phyloP scores from a whole-genome alignment of 768 basidiomycete species.

The Naganishia friedmannii region DNA sequence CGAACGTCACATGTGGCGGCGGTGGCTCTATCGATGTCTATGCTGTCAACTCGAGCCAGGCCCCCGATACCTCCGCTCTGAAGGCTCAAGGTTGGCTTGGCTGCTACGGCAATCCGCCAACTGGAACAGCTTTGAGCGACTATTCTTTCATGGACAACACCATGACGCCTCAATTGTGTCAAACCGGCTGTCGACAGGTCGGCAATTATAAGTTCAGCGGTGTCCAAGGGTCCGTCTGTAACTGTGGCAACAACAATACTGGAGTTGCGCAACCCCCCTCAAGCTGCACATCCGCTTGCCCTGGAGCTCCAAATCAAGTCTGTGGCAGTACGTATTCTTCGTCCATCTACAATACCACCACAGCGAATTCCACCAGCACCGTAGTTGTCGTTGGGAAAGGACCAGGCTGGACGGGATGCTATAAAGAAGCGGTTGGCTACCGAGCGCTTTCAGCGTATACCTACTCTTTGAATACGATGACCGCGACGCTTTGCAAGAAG shows the following conservation, averaged over 20 bases:
- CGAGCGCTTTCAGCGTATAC: conserved; percentile 2
- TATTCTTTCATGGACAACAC: background rate
- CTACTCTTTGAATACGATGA: background rate
- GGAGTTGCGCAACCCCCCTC: background rate
- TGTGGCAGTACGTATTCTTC: conserved; percentile 35
- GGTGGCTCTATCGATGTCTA: conserved; percentile 31
- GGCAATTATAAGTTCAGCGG: background rate
- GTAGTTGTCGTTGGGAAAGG: background rate
- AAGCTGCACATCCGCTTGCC: background rate
- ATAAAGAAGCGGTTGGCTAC: background rate
- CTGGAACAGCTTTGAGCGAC: background rate
- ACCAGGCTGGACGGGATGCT: conserved; percentile 3
- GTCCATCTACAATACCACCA: background rate
- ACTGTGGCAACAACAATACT: background rate
- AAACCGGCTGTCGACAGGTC: conserved; percentile 25
- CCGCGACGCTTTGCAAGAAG: background rate
- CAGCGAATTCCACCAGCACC: background rate
- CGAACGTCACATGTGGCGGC: conserved; percentile 32
- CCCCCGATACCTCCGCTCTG: conserved; percentile 1
- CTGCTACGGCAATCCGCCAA: conserved; percentile 34
- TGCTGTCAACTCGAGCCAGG: background rate
- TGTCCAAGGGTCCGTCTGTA: background rate
- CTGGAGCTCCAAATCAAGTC: conserved; percentile 36
- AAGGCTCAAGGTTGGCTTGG: conserved; percentile 31
- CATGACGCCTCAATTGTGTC: conserved; percentile 11